phyloP scores from a whole-genome alignment of 2,329 filamentous ascomycete species.

The Emmonsia crescens region DNA sequence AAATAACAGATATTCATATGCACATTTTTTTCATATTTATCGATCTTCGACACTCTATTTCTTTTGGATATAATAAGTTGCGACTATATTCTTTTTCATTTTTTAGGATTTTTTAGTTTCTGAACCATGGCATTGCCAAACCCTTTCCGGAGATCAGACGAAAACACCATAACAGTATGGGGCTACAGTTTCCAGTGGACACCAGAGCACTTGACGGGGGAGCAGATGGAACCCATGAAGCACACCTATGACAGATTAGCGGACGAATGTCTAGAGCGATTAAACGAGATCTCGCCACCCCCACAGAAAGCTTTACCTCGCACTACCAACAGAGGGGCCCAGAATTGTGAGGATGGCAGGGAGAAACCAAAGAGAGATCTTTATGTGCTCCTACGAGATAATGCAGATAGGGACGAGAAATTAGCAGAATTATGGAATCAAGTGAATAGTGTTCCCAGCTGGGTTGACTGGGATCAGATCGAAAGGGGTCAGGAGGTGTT shows the following conservation, averaged over 20 bases:
- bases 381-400: constrained; percentile 50
- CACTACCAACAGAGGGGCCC: constrained; percentile 11
- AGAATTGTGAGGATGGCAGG: neutral
- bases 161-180: constrained; percentile 38
- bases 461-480: constrained; percentile 71
- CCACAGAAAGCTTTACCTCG: constrained; percentile 5
- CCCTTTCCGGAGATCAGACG: constrained; percentile 18
- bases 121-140: constrained; percentile 21
- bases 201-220: constrained; percentile 48
- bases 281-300: constrained; percentile 52
- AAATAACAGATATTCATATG: neutral
- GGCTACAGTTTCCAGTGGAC: constrained; percentile 62
- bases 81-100: neutral
- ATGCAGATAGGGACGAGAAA: constrained; percentile 47
- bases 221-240: constrained; percentile 50
- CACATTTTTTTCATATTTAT: neutral
- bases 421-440: constrained; percentile 53
- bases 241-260: constrained; percentile 58
- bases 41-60: neutral
- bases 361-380: constrained; percentile 43
- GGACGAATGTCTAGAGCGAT: constrained; percentile 52
- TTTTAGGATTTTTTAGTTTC: neutral
- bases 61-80: neutral
- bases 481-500: constrained; percentile 64
- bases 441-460: constrained; percentile 55